These are phyloP conservation scores for Backusella sp. DNA, from an alignment of 192 early-diverging fungal species.

Conservation along the genomic window DNA sequence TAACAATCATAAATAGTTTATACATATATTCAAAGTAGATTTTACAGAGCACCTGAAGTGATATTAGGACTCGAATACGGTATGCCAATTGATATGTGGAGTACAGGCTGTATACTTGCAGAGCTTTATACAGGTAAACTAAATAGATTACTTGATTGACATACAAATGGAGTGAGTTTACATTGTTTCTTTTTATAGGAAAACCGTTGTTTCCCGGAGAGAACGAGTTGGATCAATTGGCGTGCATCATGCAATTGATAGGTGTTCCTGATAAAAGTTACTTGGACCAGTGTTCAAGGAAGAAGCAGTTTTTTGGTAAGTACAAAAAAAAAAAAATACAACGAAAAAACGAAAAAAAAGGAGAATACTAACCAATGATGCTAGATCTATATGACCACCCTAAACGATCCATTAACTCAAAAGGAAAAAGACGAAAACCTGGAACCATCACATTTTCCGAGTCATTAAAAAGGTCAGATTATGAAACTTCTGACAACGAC, in stretches of 20 bases:
- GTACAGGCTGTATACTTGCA: conserved; percentile 90
- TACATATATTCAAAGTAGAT: conserved; percentile 95
- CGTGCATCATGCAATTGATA: conserved; percentile 91
- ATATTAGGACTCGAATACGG: conserved; percentile 82
- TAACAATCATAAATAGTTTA: conserved; percentile 70
- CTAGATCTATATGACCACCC: conserved; percentile 57
- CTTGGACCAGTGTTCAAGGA: conserved; percentile 72
- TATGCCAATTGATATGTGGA: conserved; percentile 96
- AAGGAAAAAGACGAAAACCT: conserved; percentile 86
- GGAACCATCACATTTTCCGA: conserved; percentile 73
- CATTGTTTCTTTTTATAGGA: conserved; percentile 7
- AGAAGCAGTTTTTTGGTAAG: conserved; percentile 85
- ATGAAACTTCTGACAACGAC: conserved; percentile 61
- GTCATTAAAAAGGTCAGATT: conserved; percentile 60
- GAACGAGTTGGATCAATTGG: conserved; percentile 93
- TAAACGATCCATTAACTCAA: conserved; percentile 70
- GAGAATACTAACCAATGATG: conserved; percentile 12
- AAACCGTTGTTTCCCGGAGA: conserved; percentile 97
- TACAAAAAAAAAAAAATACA: background rate
- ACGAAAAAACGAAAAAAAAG: too few relatives aligned
- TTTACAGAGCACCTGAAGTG: conserved; percentile 96
- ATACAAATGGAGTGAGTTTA: background rate
- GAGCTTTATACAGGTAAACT: conserved; percentile 74
- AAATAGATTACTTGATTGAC: background rate
- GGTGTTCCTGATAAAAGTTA: conserved; percentile 76